Base-by-base conservation (phyloP, 1,284 basidiomycete species). In the Leccinum insigne region DNA sequence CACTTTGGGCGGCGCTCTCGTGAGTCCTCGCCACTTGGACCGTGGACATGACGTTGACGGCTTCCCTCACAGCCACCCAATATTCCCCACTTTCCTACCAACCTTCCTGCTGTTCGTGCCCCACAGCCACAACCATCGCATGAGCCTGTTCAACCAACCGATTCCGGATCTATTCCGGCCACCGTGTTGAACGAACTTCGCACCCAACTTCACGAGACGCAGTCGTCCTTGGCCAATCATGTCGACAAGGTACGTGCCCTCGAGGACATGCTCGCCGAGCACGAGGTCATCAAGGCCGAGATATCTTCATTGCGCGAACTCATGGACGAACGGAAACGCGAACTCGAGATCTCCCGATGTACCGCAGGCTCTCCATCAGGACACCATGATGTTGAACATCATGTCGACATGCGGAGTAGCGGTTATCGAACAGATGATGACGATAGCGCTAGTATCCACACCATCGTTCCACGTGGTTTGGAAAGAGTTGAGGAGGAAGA, bases 171-270 rank as follows among this genome's bases (percentile, higher is more conserved):
- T 64, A 21, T 72, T 69, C 69, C 73, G 60, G 67, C 71, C 60
- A 59, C 72, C 63, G 64, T 69, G 62, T 72, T 68, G 63, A 70
- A 61, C 67, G 82, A 85, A 23, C 85, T 99, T 4, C 95, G 98
- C 74, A 77, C 83, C 3, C 94, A 98, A 76, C 85, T 99, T 14
- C 86, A 86, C 60, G 93, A 96, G 63, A 98, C 96, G 0, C 96
- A 98, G 72, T 79, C 85, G 1, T 91, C 90, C 1, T 84, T 99
- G 16, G 85, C 90, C 1, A 82, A 80, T 14, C 94, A 98, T 72
- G 86, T 95, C 44, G 94, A 96, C 67, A 94, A 95, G 78, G 91
- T 98, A 66, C 87, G 90, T 56, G 85, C 88, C 14, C 83, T 99
- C 38, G 96, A 98, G 73, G 85, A 83, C 49, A 86, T 96, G 61